These are phyloP conservation scores for Aspergillus bombycis DNA, from an alignment of 2,329 filamentous ascomycete species.

Conservation along the genomic window DNA sequence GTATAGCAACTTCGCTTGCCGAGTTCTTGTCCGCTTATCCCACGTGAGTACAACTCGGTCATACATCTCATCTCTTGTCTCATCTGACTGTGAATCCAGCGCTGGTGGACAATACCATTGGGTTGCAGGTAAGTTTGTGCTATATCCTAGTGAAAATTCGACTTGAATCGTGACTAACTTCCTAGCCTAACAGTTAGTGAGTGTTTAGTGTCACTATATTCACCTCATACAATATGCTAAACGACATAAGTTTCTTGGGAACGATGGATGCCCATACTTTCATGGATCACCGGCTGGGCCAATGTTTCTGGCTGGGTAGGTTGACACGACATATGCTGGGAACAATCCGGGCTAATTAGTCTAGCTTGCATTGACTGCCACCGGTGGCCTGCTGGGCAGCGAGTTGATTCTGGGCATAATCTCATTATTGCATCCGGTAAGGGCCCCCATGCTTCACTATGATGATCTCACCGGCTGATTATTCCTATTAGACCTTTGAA, in stretches of 20 bases:
- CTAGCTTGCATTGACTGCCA: constrained; percentile 64
- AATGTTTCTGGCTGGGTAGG: constrained; percentile 71
- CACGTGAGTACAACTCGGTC: constrained; percentile 38
- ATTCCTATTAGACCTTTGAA: constrained; percentile 48
- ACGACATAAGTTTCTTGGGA: constrained; percentile 56
- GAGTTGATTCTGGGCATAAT: constrained; percentile 69
- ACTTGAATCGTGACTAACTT: constrained; percentile 6
- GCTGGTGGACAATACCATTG: constrained; percentile 71
- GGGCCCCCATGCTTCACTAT: not conserved
- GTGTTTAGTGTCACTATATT: constrained; percentile 34
- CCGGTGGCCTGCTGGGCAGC: constrained; percentile 68
- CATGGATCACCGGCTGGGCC: constrained; percentile 71
- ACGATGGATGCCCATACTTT: constrained; percentile 63
- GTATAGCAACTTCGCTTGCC: constrained; percentile 68
- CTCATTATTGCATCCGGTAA: constrained; percentile 59
- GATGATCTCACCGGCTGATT: not conserved
- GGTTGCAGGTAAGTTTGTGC: constrained; percentile 57
- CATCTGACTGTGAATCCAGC: constrained; percentile 24
- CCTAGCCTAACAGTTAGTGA: constrained; percentile 28
- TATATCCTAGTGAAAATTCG: not conserved
- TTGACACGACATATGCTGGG: not conserved
- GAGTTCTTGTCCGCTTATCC: constrained; percentile 71
- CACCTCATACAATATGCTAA: constrained; percentile 8
- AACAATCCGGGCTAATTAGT: constrained; percentile 21
- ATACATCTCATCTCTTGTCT: not conserved